phyloP scores from a whole-genome alignment of 768 basidiomycete genomes.

The Cubamyces lactineus region DNA sequence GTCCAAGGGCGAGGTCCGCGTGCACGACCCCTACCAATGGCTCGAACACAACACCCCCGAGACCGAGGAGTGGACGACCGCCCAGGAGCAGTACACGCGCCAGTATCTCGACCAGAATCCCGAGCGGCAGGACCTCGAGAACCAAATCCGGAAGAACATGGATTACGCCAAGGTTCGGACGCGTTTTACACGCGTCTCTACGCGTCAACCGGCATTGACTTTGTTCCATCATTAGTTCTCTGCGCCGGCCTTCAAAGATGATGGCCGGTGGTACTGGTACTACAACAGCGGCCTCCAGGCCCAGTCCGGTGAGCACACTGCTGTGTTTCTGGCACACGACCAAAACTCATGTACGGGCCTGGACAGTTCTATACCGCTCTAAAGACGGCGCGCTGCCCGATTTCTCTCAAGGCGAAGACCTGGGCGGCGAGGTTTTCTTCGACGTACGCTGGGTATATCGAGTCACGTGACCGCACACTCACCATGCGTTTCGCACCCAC shows the following conservation, averaged over 20 bases:
- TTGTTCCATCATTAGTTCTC: slow-evolving; percentile 52
- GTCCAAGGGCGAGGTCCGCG: slow-evolving; percentile 58
- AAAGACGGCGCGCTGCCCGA: slow-evolving; percentile 56
- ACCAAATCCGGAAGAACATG: slow-evolving; percentile 57
- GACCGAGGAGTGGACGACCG: slow-evolving; percentile 64
- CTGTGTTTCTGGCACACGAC: not conserved
- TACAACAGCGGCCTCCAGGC: slow-evolving; percentile 78
- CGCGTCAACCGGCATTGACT: slow-evolving; percentile 18
- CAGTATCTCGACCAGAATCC: slow-evolving; percentile 63
- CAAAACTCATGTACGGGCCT: not conserved
- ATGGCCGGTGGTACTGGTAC: slow-evolving; percentile 81
- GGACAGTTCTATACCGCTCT: slow-evolving; percentile 63
- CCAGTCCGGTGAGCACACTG: slow-evolving; percentile 47
- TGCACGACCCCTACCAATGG: slow-evolving; percentile 78
- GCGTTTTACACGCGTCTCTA: slow-evolving; percentile 5
- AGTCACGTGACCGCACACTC: slow-evolving; percentile 4
- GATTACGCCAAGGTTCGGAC: slow-evolving; percentile 51
- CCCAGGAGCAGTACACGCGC: slow-evolving; percentile 62
- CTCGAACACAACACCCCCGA: slow-evolving; percentile 66
- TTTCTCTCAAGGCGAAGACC: slow-evolving; percentile 46
- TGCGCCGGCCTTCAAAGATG: slow-evolving; percentile 60
- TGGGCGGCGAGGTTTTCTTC: slow-evolving; percentile 74
- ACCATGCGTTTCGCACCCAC: not conserved
- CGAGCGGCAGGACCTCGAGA: slow-evolving; percentile 60
- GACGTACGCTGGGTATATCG: slow-evolving; percentile 51